Base-by-base conservation (phyloP, 2,329 filamentous ascomycete species). In the Sarocladiaceae sp. region DNA sequence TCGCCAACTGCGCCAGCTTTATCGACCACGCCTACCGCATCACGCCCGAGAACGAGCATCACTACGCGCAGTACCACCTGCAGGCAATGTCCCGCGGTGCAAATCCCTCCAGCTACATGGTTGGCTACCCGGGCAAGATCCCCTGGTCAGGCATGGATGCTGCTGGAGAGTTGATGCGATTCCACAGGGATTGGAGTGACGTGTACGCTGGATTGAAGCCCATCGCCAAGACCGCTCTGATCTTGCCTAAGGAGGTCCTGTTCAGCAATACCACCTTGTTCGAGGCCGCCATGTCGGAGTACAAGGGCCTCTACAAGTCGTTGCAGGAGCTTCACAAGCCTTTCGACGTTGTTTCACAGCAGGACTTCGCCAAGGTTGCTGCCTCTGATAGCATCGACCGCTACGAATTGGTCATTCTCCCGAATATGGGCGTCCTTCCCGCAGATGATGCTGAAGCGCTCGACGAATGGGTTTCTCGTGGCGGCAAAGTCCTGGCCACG, bases 41-140 rank as follows among this genome's bases (percentile, higher is more conserved):
- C 20, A 45, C 43, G 9, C 33, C 33, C 12, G 50, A 50, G 23
- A 41, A 50, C 27, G 33, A 44, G 11, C 27, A 43, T 16, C 47
- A 52, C n/a, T 52, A 46, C 24, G 40, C 34, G 15, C 48, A 50
- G 29, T 50, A 46, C 41, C 44, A 47, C 19, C 41, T 51, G 13
- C 49, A 51, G 29, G 44, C 45, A 24, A 50, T 51, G 6, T 32
- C 49, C 10, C 44, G 48, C 20, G 49, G 48, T 15, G 49, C 45
- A 5, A 48, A 50, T 41, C 49, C 49, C 3, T 51, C 49, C 5
- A 50, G 47, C 9, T 52, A 52, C 43, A 52, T 52, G 34, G 48
- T 52, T 32, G 50, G 50, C 10, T 27, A 45, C 11, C 48, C 50
- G 7, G 50, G 50, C 12, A 47, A 46, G 33, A 48, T 45, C 26